phyloP scores from a whole-genome alignment of 768 basidiomycete genomes.

The Russula abietina region DNA sequence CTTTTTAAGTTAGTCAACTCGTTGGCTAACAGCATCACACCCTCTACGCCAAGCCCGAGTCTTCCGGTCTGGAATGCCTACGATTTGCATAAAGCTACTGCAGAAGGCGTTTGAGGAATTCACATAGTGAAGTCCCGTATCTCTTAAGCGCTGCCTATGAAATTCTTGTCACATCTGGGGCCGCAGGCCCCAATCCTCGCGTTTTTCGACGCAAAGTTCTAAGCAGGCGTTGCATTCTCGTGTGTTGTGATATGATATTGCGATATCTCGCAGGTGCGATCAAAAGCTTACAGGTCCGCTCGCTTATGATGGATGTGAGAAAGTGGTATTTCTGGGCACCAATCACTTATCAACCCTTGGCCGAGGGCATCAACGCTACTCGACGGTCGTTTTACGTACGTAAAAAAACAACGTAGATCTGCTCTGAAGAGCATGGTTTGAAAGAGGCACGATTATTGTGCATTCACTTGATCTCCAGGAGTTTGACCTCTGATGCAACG shows the following conservation, averaged over 20 bases:
- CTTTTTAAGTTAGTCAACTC: background rate
- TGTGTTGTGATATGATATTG: background rate
- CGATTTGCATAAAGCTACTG: no score
- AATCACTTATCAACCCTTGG: background rate
- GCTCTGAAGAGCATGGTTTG: background rate
- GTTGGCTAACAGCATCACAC: no score
- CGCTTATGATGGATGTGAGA: conserved; percentile 4
- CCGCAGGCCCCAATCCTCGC: background rate
- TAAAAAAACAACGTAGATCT: conserved; percentile 8
- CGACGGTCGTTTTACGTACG: conserved; percentile 26
- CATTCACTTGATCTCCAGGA: conserved; percentile 57
- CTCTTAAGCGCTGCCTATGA: background rate
- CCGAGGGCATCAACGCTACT: conserved; percentile 6
- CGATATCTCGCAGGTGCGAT: background rate
- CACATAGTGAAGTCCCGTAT: background rate
- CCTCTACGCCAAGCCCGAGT: background rate
- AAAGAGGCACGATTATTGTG: conserved; percentile 1
- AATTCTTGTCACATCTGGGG: background rate
- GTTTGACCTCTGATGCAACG: conserved; percentile 56
- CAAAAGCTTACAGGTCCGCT: background rate
- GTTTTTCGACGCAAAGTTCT: background rate
- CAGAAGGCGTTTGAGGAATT: background rate
- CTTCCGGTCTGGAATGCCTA: background rate
- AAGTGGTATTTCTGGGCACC: conserved; percentile 7
- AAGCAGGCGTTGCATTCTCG: background rate